A percentile compares a stretch with the other conserved stretches of the same genome.
phyloP scores from a whole-genome alignment of 306 rosid species.

The Erythrophleum fordii region DNA sequence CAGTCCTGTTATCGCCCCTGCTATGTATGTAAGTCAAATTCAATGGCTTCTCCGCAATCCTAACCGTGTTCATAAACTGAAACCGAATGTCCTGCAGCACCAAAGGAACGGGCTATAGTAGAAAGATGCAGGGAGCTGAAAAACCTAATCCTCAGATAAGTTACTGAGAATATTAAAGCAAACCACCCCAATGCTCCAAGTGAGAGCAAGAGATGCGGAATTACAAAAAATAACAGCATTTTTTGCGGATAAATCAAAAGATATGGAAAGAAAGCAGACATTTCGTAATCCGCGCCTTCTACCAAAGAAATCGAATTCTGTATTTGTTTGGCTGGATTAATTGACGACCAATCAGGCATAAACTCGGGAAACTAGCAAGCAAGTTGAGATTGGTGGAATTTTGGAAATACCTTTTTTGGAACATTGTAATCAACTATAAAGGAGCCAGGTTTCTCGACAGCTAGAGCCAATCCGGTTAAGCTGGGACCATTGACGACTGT shows the following conservation, averaged over 20 bases:
- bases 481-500: slow-evolving; percentile 73
- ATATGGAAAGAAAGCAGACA: not conserved
- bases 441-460: slow-evolving; percentile 84
- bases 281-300: not conserved
- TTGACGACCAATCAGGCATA: not conserved
- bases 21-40: slow-evolving; percentile 76
- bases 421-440: slow-evolving; percentile 85
- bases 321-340: not conserved
- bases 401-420: slow-evolving; percentile 67
- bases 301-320: not conserved
- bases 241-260: not conserved
- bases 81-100: slow-evolving; percentile 79
- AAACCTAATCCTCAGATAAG: not conserved
- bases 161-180: not conserved
- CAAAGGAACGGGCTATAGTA: slow-evolving; percentile 5
- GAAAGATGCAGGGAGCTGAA: not conserved
- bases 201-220: not conserved
- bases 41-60: slow-evolving; percentile 85
- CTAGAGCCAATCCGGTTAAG: slow-evolving; percentile 71
- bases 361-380: not conserved
- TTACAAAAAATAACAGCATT: not conserved
- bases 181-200: not conserved
- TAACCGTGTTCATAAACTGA: slow-evolving; percentile 85
- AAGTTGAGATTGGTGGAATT: not conserved
- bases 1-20: slow-evolving; percentile 68